A percentile compares a stretch with the other conserved stretches of the same genome.
Evolutionary conservation across 345 rosid genomes (phyloP).

Genomic region (Excoecaria agallocha): DNA sequence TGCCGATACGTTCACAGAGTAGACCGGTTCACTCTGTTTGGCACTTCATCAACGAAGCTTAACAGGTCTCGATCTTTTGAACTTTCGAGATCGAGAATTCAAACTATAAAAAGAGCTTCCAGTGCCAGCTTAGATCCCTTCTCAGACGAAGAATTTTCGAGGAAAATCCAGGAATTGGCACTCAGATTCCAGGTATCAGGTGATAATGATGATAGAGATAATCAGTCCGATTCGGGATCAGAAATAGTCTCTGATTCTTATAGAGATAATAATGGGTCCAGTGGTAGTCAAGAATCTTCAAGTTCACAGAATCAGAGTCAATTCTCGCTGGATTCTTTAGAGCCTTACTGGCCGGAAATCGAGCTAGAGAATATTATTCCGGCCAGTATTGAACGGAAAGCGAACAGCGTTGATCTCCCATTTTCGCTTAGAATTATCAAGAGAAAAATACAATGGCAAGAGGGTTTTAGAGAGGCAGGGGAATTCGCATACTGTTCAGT

Average conservation of each 20-base stretch:
- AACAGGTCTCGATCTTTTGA: slow-evolving; percentile 50
- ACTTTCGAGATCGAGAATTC: slow-evolving; percentile 29
- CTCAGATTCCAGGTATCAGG: slow-evolving; percentile 50
- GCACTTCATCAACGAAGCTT: slow-evolving; percentile 35
- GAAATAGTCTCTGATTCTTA: slow-evolving; percentile 11
- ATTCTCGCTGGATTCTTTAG: slow-evolving; percentile 19
- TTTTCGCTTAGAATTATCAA: slow-evolving; percentile 72
- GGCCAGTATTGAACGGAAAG: slow-evolving; percentile 71
- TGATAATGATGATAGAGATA: slow-evolving; percentile 17
- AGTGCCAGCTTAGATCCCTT: slow-evolving; percentile 59
- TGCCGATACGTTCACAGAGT: slow-evolving; percentile 40
- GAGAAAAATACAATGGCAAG: slow-evolving; percentile 74
- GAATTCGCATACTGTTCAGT: slow-evolving; percentile 67
- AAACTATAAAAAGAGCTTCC: slow-evolving; percentile 41
- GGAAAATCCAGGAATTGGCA: slow-evolving; percentile 52
- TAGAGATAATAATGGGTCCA: slow-evolving; percentile 8
- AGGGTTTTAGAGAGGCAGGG: slow-evolving; percentile 56
- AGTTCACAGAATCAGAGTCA: neutral
- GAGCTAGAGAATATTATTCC: slow-evolving; percentile 39
- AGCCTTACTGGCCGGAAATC: slow-evolving; percentile 32
- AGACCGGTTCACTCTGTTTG: slow-evolving; percentile 48
- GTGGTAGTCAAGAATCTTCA: neutral
- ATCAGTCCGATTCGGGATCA: slow-evolving; percentile 14
- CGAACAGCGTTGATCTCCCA: slow-evolving; percentile 79
- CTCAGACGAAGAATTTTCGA: slow-evolving; percentile 73